A percentile compares a stretch with the other conserved stretches of the same genome.
phyloP scores from a whole-genome alignment of 2,329 filamentous ascomycete genomes.

The Colletotrichum falcatum region DNA sequence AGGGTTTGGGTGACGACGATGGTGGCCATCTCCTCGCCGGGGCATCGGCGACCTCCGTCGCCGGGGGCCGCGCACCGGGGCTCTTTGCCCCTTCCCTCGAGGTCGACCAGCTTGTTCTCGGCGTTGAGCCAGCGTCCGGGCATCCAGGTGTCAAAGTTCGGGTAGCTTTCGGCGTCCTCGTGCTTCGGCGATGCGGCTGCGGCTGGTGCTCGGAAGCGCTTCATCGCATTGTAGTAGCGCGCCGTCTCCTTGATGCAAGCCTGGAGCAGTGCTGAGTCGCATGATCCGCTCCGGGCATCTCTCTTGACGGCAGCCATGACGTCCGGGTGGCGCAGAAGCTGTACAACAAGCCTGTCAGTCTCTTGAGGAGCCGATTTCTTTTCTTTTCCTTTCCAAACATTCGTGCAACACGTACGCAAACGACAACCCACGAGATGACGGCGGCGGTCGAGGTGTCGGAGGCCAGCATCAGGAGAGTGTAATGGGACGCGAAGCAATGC shows the following conservation, averaged over 20 bases:
- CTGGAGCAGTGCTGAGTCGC: slow-evolving; percentile 36
- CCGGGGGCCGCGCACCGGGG: slow-evolving; percentile 28
- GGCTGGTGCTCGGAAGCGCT: slow-evolving; percentile 23
- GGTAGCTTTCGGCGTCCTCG: slow-evolving; percentile 37
- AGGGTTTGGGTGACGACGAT: slow-evolving; percentile 34
- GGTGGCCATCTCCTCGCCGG: slow-evolving; percentile 36
- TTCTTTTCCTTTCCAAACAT: too few species aligned
- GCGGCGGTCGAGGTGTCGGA: slow-evolving; percentile 41
- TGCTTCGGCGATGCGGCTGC: slow-evolving; percentile 32
- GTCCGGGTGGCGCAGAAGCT: slow-evolving; percentile 41
- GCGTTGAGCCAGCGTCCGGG: slow-evolving; percentile 42
- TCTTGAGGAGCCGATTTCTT: not conserved
- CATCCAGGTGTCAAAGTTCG: slow-evolving; percentile 37
- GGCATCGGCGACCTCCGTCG: slow-evolving; percentile 22
- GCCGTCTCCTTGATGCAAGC: slow-evolving; percentile 43
- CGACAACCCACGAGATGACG: slow-evolving; percentile 39
- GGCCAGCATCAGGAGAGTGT: slow-evolving; percentile 42
- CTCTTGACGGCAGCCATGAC: slow-evolving; percentile 37
- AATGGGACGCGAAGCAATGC: slow-evolving; percentile 35
- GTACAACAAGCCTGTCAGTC: not conserved
- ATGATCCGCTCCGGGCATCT: slow-evolving; percentile 35
- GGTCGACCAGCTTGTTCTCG: slow-evolving; percentile 30
- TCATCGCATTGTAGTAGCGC: slow-evolving; percentile 39
- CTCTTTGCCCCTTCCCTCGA: slow-evolving; percentile 12
- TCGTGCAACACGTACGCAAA: slow-evolving; percentile 33